Base-by-base conservation (phyloP, 805 yeast genomes). In the Starmera quercuum region DNA sequence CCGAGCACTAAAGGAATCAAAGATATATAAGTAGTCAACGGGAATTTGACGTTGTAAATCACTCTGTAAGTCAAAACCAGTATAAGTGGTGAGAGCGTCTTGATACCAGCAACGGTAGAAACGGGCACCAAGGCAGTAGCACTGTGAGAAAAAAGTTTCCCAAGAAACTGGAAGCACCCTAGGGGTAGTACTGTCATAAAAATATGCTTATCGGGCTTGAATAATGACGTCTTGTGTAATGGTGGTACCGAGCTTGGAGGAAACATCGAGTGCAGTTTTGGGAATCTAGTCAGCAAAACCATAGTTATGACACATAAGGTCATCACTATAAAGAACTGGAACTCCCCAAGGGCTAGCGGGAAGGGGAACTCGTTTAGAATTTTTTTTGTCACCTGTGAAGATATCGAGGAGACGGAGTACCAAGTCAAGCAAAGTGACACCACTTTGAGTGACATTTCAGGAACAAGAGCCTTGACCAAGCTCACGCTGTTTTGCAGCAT, bases 81-180 rank as follows among this genome's bases (percentile, higher is more conserved):
- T 16, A 79, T 56, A 29, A 79, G 53, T 1, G 87, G 87, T 3
- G 82, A 71, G 17, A 80, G 53, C 1, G 85, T 78, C 55, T 79
- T 71, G n/a, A 80, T 66, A 37, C 83, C 76, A 1, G 84, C 77
- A 1, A 78, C 83, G 0, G 86, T 75, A 0, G 85, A 78, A 11
- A 79, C 69, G 0, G 84, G 77, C 6, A 78, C 77, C 27, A 74
- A 46, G 6, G 83, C 71, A 1, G 83, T 78, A 0, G 86, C 85
- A 24, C 71, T 68, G 26, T 79, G 68, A 4, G 76, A 71, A 48
- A 75, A 74, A 45, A 66, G 66, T 51, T 78, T 78, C 3, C 85
- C 85, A 13, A 68, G 56, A 44, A 78, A 77, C 45, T 78, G 86
- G 48, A 78, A 75, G 9, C 76, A 50, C 1, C 84, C 83, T 51